Percentiles rank a stretch among this genome's conserved stretches.
phyloP scores from a whole-genome alignment of 441 rosid species.

The Populus trichocarpa region DNA sequence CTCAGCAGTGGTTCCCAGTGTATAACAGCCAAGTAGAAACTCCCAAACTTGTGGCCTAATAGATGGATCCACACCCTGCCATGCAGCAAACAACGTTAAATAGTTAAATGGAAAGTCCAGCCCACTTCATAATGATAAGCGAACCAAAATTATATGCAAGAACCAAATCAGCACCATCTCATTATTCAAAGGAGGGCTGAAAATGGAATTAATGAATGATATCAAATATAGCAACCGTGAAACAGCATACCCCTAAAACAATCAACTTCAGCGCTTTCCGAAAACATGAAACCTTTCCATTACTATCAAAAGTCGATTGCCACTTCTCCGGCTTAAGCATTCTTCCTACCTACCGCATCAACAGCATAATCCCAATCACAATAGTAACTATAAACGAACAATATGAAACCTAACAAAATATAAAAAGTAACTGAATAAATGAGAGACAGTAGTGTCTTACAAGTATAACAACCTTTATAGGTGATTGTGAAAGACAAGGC shows the following conservation, averaged over 20 bases:
- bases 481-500: conserved; percentile 78
- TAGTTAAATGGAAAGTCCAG: conserved; percentile 8
- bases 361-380: neutral
- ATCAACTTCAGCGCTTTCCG: conserved; percentile 78
- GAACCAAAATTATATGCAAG: neutral
- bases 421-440: neutral
- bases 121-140: neutral
- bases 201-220: neutral
- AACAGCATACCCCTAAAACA: conserved; percentile 73
- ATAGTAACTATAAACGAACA: neutral
- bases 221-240: neutral
- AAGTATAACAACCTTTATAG: conserved; percentile 70
- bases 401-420: neutral
- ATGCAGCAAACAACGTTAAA: conserved; percentile 29
- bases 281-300: conserved; percentile 80
- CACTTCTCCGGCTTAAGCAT: conserved; percentile 94
- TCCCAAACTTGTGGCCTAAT: conserved; percentile 98
- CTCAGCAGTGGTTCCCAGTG: conserved; percentile 77
- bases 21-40: conserved; percentile 94
- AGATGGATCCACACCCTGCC: conserved; percentile 90
- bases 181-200: neutral
- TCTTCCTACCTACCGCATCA: conserved; percentile 58
- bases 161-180: neutral
- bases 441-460: conserved; percentile 31
- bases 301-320: conserved; percentile 68